Conservation (phyloP, 2,329 filamentous ascomycete species). For the Penicillium sp. region DNA sequence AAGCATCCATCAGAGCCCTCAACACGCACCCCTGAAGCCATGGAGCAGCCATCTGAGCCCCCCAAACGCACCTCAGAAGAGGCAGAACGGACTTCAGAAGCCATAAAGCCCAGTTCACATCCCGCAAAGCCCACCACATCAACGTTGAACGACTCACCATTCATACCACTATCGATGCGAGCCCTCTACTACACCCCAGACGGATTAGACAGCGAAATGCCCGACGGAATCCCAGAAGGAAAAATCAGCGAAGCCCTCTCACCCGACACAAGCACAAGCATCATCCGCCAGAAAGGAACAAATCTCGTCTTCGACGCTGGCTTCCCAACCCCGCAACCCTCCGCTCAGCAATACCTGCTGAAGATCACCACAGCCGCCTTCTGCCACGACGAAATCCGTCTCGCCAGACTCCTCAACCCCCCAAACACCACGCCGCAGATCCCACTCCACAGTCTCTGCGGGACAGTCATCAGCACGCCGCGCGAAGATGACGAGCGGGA, state of each 20-base stretch:
- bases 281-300: conserved; percentile 25
- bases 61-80: background rate
- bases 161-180: conserved; percentile 40
- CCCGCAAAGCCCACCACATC: conserved; percentile 27
- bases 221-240: conserved; percentile 10
- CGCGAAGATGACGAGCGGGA: conserved; percentile 30
- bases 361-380: conserved; percentile 43
- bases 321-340: conserved; percentile 40
- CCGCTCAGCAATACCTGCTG: conserved; percentile 42
- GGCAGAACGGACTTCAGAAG: background rate
- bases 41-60: background rate
- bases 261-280: conserved; percentile 8
- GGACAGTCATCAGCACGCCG: conserved; percentile 40
- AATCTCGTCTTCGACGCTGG: conserved; percentile 35
- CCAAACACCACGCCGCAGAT: conserved; percentile 36
- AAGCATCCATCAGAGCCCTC: background rate
- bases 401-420: conserved; percentile 27
- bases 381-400: conserved; percentile 39
- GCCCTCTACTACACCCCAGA: conserved; percentile 38
- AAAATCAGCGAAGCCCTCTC: conserved; percentile 12
- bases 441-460: conserved; percentile 45
- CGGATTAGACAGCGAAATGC: background rate
- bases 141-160: conserved; percentile 38
- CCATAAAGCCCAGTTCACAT: conserved; percentile 1
- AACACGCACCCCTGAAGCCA: background rate